Conservation (phyloP, 306 rosid genomes). For the Gastrolobium villosum region DNA sequence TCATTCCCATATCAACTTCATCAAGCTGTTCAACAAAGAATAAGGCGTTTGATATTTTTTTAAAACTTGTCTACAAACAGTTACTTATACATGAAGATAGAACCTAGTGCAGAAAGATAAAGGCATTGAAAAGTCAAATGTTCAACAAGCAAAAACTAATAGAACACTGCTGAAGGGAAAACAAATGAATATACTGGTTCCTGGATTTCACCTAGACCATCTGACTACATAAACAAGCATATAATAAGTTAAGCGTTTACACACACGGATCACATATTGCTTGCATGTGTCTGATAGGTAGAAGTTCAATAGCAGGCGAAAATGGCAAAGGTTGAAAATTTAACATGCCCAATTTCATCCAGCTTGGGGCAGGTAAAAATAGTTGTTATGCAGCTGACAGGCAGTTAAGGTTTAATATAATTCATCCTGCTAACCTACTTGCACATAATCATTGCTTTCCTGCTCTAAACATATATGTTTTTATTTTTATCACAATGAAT, state of each 20-base stretch:
- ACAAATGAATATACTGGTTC: conserved; percentile 32
- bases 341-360: not conserved
- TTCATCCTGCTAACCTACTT: not conserved
- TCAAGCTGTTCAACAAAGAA: conserved; percentile 71
- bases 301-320: not conserved
- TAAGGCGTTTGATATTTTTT: conserved; percentile 35
- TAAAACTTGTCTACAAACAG: conserved; percentile 22
- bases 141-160: conserved; percentile 31
- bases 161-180: conserved; percentile 23
- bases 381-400: not conserved
- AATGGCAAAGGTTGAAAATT: conserved; percentile 7
- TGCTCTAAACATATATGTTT: not conserved
- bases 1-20: conserved; percentile 99
- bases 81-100: not conserved
- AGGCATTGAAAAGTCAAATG: conserved; percentile 27
- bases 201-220: conserved; percentile 26
- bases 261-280: not conserved
- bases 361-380: not conserved
- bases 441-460: not conserved
- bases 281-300: not conserved
- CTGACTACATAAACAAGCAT: conserved; percentile 6
- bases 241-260: not conserved
- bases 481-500: not conserved
- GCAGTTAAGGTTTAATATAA: conserved; percentile 12
- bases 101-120: conserved; percentile 2